These are phyloP conservation scores for Xeromyces bisporus DNA, from an alignment of 495 filamentous ascomycete genomes.

Conservation along the genomic window DNA sequence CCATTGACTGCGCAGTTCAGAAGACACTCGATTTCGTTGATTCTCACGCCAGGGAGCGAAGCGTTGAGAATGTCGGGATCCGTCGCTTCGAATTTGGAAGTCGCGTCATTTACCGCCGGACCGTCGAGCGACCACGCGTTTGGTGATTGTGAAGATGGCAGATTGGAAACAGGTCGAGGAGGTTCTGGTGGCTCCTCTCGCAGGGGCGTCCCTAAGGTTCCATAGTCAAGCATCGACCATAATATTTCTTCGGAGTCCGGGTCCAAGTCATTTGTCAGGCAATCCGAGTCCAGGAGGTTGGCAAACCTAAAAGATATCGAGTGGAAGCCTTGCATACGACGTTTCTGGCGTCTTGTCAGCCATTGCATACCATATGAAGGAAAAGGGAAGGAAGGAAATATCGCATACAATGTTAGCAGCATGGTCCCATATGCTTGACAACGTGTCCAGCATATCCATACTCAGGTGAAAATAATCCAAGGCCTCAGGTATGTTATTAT, in stretches of 20 bases:
- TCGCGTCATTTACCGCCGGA: too few species aligned
- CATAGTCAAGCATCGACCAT: conserved; percentile 16
- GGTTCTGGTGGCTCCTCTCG: conserved; percentile 2
- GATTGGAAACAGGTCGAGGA: background rate
- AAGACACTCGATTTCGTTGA: conserved; percentile 10
- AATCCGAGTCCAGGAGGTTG: conserved; percentile 7
- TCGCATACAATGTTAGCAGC: conserved; percentile 12
- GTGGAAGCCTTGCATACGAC: conserved; percentile 13
- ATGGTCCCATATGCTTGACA: conserved; percentile 9
- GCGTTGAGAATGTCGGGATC: conserved; percentile 4
- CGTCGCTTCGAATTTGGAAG: background rate
- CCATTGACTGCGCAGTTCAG: conserved; percentile 3
- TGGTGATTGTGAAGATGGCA: conserved; percentile 6
- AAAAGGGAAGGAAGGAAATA: background rate
- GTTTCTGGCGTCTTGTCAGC: conserved; percentile 2
- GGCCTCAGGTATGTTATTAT: conserved; percentile 4
- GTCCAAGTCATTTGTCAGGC: conserved; percentile 7
- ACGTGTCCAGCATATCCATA: conserved; percentile 5
- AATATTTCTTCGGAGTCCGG: conserved; percentile 4
- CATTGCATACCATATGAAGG: background rate
- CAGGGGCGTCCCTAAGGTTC: conserved; percentile 5
- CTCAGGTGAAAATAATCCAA: conserved; percentile 6
- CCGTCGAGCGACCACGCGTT: conserved; percentile 4
- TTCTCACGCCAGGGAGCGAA: conserved; percentile 5
- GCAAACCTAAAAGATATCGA: conserved; percentile 5